Percentiles rank a stretch among this genome's conserved stretches.
Conservation (phyloP, 805 yeast species). For the Barnettozyma botsteinii region DNA sequence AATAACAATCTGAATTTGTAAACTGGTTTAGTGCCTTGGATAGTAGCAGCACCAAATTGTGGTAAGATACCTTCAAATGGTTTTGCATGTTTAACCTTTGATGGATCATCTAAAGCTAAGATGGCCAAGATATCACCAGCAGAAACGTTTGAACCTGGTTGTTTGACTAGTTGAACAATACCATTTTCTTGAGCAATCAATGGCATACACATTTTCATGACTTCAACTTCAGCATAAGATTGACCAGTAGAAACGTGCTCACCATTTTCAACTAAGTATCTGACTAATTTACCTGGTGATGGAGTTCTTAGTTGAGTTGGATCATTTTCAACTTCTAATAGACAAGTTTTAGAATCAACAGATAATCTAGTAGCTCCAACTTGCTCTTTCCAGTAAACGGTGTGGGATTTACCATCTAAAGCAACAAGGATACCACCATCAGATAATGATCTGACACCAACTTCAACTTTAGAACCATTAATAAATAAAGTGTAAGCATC, state of each 20-base stretch:
- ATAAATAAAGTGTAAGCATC: conserved; percentile 85
- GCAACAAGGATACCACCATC: conserved; percentile 93
- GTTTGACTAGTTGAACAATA: conserved; percentile 84
- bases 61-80: conserved; percentile 95
- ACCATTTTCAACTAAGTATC: conserved; percentile 89
- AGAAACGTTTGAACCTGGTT: conserved; percentile 94
- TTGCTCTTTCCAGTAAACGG: conserved; percentile 97
- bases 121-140: conserved; percentile 98
- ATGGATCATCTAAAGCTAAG: conserved; percentile 90
- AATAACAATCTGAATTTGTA: conserved; percentile 60
- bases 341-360: conserved; percentile 91
- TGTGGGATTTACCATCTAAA: conserved; percentile 87
- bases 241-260: conserved; percentile 90
- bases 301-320: conserved; percentile 99
- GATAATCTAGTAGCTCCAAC: conserved; percentile 91
- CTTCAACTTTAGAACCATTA: conserved; percentile 87
- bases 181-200: conserved; percentile 92
- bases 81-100: conserved; percentile 93
- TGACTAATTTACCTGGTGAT: conserved; percentile 96
- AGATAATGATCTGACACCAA: conserved; percentile 80
- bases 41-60: conserved; percentile 74
- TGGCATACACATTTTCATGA: conserved; percentile 99
- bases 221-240: conserved; percentile 97
- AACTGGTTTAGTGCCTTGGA: conserved; percentile 79
- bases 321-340: conserved; percentile 91